Conservation (phyloP, 768 basidiomycete genomes). For the Serendipita sp. region DNA sequence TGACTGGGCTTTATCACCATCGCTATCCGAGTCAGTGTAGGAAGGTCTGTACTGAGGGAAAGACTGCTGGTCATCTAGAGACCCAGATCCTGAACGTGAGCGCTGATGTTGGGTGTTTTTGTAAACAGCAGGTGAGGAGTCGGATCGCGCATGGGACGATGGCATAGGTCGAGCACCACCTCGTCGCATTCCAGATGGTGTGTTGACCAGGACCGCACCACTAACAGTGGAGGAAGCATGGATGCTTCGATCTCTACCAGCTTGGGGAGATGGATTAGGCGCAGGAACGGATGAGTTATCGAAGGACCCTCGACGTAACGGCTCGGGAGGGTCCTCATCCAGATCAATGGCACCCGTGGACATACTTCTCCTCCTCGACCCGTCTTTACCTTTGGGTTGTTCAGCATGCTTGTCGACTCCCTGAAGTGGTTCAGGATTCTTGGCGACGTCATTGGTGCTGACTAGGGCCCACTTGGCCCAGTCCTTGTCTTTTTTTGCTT, state of each 20-base stretch:
- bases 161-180: conserved; percentile 2
- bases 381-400: not conserved
- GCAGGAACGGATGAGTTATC: not conserved
- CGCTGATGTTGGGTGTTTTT: not conserved
- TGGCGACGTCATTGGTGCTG: not conserved
- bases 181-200: not conserved
- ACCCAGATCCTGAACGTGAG: not conserved
- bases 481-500: not conserved
- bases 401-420: not conserved
- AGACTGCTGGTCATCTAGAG: not conserved
- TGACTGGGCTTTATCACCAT: not conserved
- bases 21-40: not conserved
- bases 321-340: not conserved
- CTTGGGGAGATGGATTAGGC: not conserved
- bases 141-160: not conserved
- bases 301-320: not conserved
- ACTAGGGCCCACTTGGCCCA: conserved; percentile 2
- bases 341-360: not conserved
- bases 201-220: not conserved
- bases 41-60: not conserved
- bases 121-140: not conserved
- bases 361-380: not conserved
- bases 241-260: not conserved
- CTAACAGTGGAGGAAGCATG: not conserved
- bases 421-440: not conserved